phyloP scores from a whole-genome alignment of 2,329 filamentous ascomycete species.

The Aspergillus sp. region DNA sequence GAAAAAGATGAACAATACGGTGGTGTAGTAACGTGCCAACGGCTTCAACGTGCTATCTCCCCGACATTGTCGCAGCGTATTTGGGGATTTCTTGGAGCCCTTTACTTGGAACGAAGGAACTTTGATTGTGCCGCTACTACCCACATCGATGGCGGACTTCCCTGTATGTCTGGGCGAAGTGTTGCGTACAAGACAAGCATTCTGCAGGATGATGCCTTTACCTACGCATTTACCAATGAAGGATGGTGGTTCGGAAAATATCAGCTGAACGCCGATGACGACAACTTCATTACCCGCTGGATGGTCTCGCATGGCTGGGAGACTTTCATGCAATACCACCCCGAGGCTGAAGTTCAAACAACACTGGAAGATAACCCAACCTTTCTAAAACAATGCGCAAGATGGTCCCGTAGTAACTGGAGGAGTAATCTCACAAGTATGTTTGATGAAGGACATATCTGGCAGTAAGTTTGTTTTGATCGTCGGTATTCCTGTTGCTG shows the following conservation, averaged over 20 bases:
- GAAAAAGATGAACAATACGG: conserved; percentile 75
- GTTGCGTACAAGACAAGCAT: conserved; percentile 90
- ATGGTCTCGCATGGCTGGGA: conserved; percentile 89
- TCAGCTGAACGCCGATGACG: conserved; percentile 92
- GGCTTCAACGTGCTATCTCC: conserved; percentile 69
- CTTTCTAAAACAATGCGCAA: conserved; percentile 88
- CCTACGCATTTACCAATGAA: conserved; percentile 87
- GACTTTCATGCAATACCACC: conserved; percentile 92
- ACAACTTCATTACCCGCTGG: conserved; percentile 98
- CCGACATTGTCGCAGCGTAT: conserved; percentile 61
- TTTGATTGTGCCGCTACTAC: conserved; percentile 97
- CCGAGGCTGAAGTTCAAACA: conserved; percentile 86
- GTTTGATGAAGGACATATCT: conserved; percentile 77
- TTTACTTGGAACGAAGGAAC: conserved; percentile 90
- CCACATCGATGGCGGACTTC: conserved; percentile 92
- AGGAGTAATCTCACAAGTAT: conserved; percentile 92
- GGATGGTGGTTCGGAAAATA: conserved; percentile 76
- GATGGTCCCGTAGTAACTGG: conserved; percentile 98
- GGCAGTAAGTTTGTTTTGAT: conserved; percentile 60
- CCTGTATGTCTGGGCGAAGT: conserved; percentile 92
- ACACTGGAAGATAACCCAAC: conserved; percentile 86
- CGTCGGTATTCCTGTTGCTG: neutral
- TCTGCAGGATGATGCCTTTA: conserved; percentile 79
- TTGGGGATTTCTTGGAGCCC: conserved; percentile 87
- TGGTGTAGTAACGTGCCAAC: conserved; percentile 88